Percentiles rank a stretch among this genome's conserved stretches.
Evolutionary conservation across 345 rosid genomes (phyloP).

Genomic region (Turritis glabra): DNA sequence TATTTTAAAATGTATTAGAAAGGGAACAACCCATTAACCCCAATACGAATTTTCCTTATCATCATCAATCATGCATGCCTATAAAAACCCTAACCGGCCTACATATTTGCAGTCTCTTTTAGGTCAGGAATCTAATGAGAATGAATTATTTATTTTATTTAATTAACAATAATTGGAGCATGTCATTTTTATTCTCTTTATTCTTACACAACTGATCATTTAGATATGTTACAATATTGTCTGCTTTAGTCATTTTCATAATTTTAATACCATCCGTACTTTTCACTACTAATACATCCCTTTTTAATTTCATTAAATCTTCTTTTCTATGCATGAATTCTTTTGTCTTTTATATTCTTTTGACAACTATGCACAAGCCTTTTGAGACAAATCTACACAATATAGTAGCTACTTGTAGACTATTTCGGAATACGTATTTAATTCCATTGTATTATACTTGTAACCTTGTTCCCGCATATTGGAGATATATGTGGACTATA

Average conservation of each 20-base stretch:
- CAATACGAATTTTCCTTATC: constrained; percentile 40
- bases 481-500: constrained; percentile 20
- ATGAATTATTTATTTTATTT: constrained; percentile 24
- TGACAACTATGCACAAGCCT: constrained; percentile 41
- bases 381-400: constrained; percentile 22
- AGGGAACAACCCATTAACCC: constrained; percentile 19
- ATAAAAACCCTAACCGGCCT: constrained; percentile 50
- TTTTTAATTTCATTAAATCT: constrained; percentile 25
- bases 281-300: constrained; percentile 16
- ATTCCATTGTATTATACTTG: constrained; percentile 12
- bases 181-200: constrained; percentile 35
- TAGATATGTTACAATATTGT: constrained; percentile 21
- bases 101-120: constrained; percentile 39
- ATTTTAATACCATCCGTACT: constrained; percentile 2
- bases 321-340: constrained; percentile 19
- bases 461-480: constrained; percentile 5
- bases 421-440: constrained; percentile 22
- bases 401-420: constrained; percentile 12
- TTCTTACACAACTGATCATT: constrained; percentile 35
- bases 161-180: constrained; percentile 44
- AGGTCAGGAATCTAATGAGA: constrained; percentile 43
- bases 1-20: background rate
- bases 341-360: constrained; percentile 26
- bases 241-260: constrained; percentile 29
- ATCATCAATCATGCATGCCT: constrained; percentile 47